Conservation (phyloP, 176 grass and related monocot species). For the Musa acuminata region DNA sequence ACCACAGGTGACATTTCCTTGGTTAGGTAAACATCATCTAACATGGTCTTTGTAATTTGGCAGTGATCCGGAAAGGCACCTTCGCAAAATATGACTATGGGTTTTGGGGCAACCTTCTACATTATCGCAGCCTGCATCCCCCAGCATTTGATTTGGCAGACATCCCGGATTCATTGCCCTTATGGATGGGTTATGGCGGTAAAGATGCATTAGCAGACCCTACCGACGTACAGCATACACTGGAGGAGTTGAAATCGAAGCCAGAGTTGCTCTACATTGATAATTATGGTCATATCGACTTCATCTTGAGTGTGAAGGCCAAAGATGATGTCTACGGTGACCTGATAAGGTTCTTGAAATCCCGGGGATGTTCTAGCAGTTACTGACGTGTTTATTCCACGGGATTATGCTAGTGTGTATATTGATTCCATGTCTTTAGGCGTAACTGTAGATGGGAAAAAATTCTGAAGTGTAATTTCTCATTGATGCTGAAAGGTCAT, state of each 20-base stretch:
- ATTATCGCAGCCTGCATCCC: conserved; percentile 35
- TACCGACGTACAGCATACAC: conserved; percentile 50
- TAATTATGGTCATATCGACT: conserved; percentile 78
- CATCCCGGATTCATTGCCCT: conserved; percentile 56
- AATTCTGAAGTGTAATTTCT: too few species aligned
- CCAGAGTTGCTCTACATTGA: conserved; percentile 61
- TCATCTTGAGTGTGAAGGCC: conserved; percentile 46
- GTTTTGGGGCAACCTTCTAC: conserved; percentile 43
- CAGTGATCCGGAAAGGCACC: conserved; percentile 90
- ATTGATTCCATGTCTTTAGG: too few species aligned
- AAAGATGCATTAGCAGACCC: conserved; percentile 70
- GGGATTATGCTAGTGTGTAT: too few species aligned
- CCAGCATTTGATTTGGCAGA: conserved; percentile 47
- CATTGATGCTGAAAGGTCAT: too few species aligned
- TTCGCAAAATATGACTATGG: conserved; percentile 88
- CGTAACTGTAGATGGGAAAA: too few species aligned
- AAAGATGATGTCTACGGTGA: conserved; percentile 64
- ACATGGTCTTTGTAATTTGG: background rate
- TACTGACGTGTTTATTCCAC: conserved; percentile 26
- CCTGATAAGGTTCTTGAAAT: conserved; percentile 58
- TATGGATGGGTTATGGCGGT: conserved; percentile 86
- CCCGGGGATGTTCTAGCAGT: conserved; percentile 43
- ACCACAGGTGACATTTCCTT: too few species aligned
- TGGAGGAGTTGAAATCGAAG: conserved; percentile 45
- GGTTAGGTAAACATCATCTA: background rate